These are phyloP conservation scores for Patellifolia procumbens DNA, from an alignment of 179 eudicot species.

Conservation along the genomic window DNA sequence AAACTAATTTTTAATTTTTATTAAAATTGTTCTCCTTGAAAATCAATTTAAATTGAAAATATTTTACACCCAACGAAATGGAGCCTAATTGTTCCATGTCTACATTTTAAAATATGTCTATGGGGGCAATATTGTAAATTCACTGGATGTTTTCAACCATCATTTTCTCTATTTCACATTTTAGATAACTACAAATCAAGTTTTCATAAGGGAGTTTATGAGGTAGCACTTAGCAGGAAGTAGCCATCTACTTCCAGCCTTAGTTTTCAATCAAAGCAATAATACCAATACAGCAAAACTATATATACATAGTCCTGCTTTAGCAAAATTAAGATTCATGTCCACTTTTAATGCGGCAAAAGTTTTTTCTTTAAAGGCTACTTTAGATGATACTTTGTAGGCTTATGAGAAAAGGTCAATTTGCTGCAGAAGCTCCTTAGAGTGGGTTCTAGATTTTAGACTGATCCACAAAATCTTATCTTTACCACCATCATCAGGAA, in stretches of 20 bases:
- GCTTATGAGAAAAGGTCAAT: slow-evolving; percentile 2
- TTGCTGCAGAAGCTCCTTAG: slow-evolving; percentile 1
- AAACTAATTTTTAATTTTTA: no score
- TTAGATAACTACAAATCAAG: no score
- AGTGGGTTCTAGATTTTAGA: slow-evolving; percentile 22
- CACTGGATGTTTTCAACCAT: no score
- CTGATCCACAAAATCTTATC: slow-evolving; percentile 30
- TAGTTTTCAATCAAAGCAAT: slow-evolving; percentile 29
- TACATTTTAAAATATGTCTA: no score
- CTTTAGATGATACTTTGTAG: slow-evolving; percentile 12
- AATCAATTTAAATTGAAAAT: no score
- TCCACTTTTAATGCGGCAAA: slow-evolving; percentile 25
- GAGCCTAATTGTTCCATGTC: no score
- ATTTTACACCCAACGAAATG: no score
- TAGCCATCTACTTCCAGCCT: slow-evolving; percentile 15
- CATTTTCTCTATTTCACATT: no score
- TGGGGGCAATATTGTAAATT: no score
- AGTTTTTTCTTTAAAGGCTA: slow-evolving; percentile 3
- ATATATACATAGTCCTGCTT: slow-evolving; percentile 25
- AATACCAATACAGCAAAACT: slow-evolving; percentile 21
- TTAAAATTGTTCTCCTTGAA: no score
- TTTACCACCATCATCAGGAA: slow-evolving; percentile 17
- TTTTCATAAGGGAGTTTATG: no score
- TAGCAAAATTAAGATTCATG: slow-evolving; percentile 18
- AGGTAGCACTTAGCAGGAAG: slow-evolving; percentile 16